Evolutionary conservation across 768 basidiomycete species (phyloP).

Genomic region (Suillus subalutaceus): DNA sequence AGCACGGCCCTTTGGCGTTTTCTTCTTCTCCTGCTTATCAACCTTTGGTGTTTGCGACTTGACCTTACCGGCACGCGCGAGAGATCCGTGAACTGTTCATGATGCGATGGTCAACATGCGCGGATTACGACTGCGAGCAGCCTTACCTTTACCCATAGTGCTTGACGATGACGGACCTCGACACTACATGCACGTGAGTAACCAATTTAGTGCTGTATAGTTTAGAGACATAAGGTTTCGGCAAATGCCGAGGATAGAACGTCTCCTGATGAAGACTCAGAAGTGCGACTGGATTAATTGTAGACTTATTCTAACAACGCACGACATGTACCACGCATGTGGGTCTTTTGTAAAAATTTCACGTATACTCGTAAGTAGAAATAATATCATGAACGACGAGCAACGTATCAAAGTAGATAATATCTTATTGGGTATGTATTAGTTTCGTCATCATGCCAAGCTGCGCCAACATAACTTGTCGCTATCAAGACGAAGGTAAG

Average conservation of each 20-base stretch:
- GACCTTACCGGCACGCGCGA: conserved; percentile 99
- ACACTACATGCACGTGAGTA: conserved; percentile 9
- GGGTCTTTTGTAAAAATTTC: neutral
- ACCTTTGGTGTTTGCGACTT: conserved; percentile 98
- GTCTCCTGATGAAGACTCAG: neutral
- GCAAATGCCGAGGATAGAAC: neutral
- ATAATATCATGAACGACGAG: conserved; percentile 1
- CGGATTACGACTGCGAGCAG: neutral
- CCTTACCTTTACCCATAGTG: conserved; percentile 9
- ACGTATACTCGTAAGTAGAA: neutral
- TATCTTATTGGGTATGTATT: neutral
- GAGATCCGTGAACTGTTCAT: conserved; percentile 90
- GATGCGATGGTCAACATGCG: conserved; percentile 11
- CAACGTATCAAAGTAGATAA: conserved; percentile 10
- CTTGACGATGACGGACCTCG: conserved; percentile 3
- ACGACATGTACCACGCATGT: neutral
- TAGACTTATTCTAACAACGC: neutral
- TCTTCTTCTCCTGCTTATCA: conserved; percentile 99
- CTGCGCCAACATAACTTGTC: conserved; percentile 13
- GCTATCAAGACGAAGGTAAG: conserved; percentile 7
- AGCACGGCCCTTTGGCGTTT: conserved; percentile 94
- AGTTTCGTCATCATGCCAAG: conserved; percentile 17
- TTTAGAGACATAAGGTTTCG: conserved; percentile 2
- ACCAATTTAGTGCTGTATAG: conserved; percentile 4
- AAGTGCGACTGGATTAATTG: neutral